Base-by-base conservation (phyloP, 2,329 filamentous ascomycete genomes). In the Trichophaea hybrida region DNA sequence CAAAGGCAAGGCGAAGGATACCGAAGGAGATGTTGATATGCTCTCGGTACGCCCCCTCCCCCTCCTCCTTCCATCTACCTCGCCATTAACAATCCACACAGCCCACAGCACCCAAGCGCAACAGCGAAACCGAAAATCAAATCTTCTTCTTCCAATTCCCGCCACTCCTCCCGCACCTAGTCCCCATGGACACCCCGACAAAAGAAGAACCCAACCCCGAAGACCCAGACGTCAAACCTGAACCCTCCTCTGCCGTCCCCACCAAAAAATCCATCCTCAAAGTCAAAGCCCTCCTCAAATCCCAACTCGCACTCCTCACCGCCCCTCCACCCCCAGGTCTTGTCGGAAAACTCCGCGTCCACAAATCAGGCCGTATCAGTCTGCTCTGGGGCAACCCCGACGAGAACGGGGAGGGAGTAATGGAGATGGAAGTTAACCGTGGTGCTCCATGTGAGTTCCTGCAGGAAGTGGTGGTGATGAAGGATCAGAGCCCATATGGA, bases 331-430 rank as follows among this genome's bases (percentile, higher is more conserved):
- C 76, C 1, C 73, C 76, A 0, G 81, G 81, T 1, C 70, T 74
- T 5, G 80, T 80, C 5, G 82, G 82, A 55, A 83, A 82, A 67
- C 69, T 85, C 32, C 75, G 80, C 37, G 76, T 84, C 3, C 80
- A 83, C 69, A 73, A 76, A 50, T 83, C 80, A 3, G 82, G 82
- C 5, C 76, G 77, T 50, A 78, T 81, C 37, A 80, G 78, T 8
- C 71, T 84, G 64, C 75, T 81, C 66, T 85, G 81, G 80, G 81
- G 81, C 49, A 79, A 80, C 31, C 49, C 61, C 10, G 52, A 17
- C n/a, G 50, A 49, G 15, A 12, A 32, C 8, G 51, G 32, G 32
- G 61, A 55, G 17, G 38, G 53, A 10, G 12, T 57, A 10, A 78
- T 79, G 48, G 76, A 74, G 63, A 75, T 83, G 67, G 77, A 80